Evolutionary conservation across 805 yeast genomes (phyloP).

Genomic region (Candida ficus): DNA sequence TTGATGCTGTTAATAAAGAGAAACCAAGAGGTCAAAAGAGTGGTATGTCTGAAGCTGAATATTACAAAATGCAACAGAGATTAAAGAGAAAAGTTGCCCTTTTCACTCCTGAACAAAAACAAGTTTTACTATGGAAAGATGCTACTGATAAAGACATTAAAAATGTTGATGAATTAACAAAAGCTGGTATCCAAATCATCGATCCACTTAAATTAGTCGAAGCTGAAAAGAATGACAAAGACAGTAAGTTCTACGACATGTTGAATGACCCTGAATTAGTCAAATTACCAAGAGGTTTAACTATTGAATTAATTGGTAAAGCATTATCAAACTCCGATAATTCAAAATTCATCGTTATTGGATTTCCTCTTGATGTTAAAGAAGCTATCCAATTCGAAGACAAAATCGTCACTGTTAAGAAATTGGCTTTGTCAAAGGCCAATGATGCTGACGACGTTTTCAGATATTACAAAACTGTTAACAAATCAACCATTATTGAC

Average conservation of each 20-base stretch:
- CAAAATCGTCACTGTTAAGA: slow-evolving; percentile 49
- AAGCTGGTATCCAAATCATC: slow-evolving; percentile 30
- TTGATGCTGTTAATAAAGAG: slow-evolving; percentile 30
- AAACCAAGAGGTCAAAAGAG: slow-evolving; percentile 22
- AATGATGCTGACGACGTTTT: slow-evolving; percentile 41
- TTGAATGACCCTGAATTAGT: slow-evolving; percentile 33
- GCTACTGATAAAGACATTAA: slow-evolving; percentile 12
- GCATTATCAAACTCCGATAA: slow-evolving; percentile 23
- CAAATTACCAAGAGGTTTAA: slow-evolving; percentile 31
- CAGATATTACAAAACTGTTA: slow-evolving; percentile 64
- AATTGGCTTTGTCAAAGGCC: slow-evolving; percentile 29
- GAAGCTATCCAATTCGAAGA: slow-evolving; percentile 74
- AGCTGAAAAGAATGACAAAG: slow-evolving; percentile 37
- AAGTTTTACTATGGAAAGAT: slow-evolving; percentile 35
- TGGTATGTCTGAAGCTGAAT: slow-evolving; percentile 31
- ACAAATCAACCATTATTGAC: slow-evolving; percentile 33
- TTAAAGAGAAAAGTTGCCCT: slow-evolving; percentile 44
- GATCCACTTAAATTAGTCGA: slow-evolving; percentile 48
- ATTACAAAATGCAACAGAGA: slow-evolving; percentile 42
- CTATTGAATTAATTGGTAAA: slow-evolving; percentile 28
- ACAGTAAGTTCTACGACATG: slow-evolving; percentile 46
- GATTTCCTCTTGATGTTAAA: slow-evolving; percentile 56
- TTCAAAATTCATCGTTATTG: slow-evolving; percentile 41
- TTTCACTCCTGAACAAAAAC: slow-evolving; percentile 36
- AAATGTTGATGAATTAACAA: slow-evolving; percentile 10